These are phyloP conservation scores for Leucogyrophana mollusca DNA, from an alignment of 768 basidiomycete genomes.

Conservation along the genomic window DNA sequence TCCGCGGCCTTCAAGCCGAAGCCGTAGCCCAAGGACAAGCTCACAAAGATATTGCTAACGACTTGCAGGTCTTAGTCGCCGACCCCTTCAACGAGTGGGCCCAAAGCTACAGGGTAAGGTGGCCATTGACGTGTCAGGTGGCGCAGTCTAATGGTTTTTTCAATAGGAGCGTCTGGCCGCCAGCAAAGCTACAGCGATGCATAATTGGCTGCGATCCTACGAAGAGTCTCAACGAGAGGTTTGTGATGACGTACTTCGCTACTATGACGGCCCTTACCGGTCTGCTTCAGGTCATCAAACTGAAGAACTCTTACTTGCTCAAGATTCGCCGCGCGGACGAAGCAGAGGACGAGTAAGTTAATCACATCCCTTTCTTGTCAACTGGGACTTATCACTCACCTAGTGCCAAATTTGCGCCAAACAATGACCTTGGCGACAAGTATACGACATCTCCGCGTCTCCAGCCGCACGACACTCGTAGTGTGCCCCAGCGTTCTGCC, in stretches of 20 bases:
- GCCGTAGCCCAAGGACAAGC: conserved; percentile 68
- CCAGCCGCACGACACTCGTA: conserved; percentile 52
- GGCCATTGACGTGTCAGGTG: conserved; percentile 6
- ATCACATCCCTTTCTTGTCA: background rate
- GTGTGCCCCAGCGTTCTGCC: conserved; percentile 59
- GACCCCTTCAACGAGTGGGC: conserved; percentile 86
- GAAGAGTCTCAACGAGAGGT: conserved; percentile 70
- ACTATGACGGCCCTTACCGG: too few relatives aligned
- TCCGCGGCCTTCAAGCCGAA: conserved; percentile 78
- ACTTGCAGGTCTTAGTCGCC: conserved; percentile 72
- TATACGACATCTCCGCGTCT: conserved; percentile 81
- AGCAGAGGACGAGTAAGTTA: conserved; percentile 86
- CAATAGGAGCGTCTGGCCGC: conserved; percentile 60
- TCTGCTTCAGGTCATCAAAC: conserved; percentile 44
- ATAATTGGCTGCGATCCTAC: conserved; percentile 68
- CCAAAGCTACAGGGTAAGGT: conserved; percentile 60
- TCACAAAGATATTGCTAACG: conserved; percentile 69
- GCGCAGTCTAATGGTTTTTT: conserved; percentile 9
- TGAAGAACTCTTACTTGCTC: conserved; percentile 73
- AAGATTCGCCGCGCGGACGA: conserved; percentile 88
- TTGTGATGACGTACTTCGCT: conserved; percentile 5
- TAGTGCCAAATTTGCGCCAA: conserved; percentile 89
- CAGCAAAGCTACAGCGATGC: conserved; percentile 56
- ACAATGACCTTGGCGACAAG: conserved; percentile 57
- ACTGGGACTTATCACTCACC: conserved; percentile 6